Conservation (phyloP, 495 filamentous ascomycete genomes). For the Talaromyces ruber region DNA sequence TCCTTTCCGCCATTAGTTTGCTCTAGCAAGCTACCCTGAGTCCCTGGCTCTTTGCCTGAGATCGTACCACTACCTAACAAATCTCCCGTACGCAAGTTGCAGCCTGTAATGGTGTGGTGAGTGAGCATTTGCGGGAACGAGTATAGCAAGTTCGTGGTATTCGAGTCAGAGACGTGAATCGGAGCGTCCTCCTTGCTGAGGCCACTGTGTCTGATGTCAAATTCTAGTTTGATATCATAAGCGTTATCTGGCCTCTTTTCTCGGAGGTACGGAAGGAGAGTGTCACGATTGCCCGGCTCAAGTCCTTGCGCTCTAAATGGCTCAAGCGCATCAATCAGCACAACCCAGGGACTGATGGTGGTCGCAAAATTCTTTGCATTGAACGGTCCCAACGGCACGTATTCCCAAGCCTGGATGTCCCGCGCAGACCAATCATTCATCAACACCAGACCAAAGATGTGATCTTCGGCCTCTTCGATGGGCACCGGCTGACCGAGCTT, state of each 20-base stretch:
- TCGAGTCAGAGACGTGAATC: constrained; percentile 57
- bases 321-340: constrained; percentile 74
- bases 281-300: constrained; percentile 48
- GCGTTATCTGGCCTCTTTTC: constrained; percentile 54
- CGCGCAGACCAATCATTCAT: constrained; percentile 94
- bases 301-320: constrained; percentile 54
- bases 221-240: constrained; percentile 67
- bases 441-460: constrained; percentile 80
- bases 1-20: constrained; percentile 61
- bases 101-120: constrained; percentile 83
- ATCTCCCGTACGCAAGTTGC: constrained; percentile 73
- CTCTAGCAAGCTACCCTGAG: constrained; percentile 74
- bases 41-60: constrained; percentile 53
- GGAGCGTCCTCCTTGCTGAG: constrained; percentile 35
- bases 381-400: constrained; percentile 78
- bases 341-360: constrained; percentile 81
- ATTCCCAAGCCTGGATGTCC: constrained; percentile 90
- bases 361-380: constrained; percentile 93
- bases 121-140: constrained; percentile 94
- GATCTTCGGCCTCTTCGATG: constrained; percentile 61
- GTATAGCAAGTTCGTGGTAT: constrained; percentile 68
- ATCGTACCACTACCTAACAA: constrained; percentile 87
- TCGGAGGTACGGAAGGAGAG: constrained; percentile 60
- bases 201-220: constrained; percentile 61
- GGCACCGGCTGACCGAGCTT: constrained; percentile 53